Evolutionary conservation across 306 rosid genomes (phyloP), one percentile per base, ranked within the genome.

Genomic region (Senna siamea): DNA sequence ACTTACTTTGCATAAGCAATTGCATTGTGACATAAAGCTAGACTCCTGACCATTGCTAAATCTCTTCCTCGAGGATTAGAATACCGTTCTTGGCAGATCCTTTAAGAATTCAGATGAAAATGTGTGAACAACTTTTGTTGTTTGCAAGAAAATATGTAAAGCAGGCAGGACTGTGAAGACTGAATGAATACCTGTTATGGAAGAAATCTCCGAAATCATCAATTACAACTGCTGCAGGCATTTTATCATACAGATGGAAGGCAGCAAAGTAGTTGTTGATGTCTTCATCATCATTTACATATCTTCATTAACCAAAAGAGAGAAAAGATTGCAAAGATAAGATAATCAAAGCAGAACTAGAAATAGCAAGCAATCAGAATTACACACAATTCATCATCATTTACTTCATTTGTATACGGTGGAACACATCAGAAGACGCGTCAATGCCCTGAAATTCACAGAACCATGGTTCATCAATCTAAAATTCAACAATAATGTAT

Each of bases 131-230:
- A 55, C n/a, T 0, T 17, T 34, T 17, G n/a, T n/a, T n/a, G n/a
- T n/a, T n/a, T n/a, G n/a, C n/a, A n/a, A n/a, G n/a, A n/a, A n/a
- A n/a, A n/a, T n/a, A n/a, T n/a, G n/a, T n/a, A n/a, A n/a, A n/a
- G n/a, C n/a, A n/a, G n/a, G n/a, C n/a, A n/a, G n/a, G n/a, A n/a
- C n/a, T n/a, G 23, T 5, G 67, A 1, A 41, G 51, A 64, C 14
- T 26, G 43, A 76, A 67, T 26, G 43, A 76, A 67, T 47, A 91
- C 97, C 88, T 91, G 73, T 82, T 80, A 7, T 84, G 78, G 57
- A 93, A 93, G 84, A 93, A 89, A 81, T 81, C 89, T 20, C 89
- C 94, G 61, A 93, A 93, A 83, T 91, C 96, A 70, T 93, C 96
- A 20, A 93, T 80, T 28, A 91, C 55, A 78, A 93, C 88, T 0